Evolutionary conservation across 2,329 filamentous ascomycete genomes (phyloP).

Genomic region (Calonectria ilicicola): DNA sequence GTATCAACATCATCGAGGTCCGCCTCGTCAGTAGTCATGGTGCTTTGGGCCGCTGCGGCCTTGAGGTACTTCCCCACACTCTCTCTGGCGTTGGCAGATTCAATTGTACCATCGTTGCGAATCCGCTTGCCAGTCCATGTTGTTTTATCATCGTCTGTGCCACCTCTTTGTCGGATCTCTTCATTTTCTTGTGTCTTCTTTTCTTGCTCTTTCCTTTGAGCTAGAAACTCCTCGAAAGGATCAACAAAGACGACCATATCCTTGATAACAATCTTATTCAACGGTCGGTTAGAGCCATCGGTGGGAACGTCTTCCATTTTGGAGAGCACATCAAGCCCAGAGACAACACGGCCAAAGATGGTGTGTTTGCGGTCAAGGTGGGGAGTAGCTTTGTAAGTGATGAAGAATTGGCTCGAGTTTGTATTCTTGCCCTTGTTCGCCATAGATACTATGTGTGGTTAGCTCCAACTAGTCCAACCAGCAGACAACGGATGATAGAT

Average conservation of each 20-base stretch:
- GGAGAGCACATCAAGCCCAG: constrained; percentile 77
- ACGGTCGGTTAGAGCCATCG: constrained; percentile 80
- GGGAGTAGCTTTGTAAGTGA: constrained; percentile 85
- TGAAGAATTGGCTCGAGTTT: constrained; percentile 95
- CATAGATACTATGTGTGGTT: constrained; percentile 72
- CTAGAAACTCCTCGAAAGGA: constrained; percentile 93
- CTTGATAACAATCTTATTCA: constrained; percentile 82
- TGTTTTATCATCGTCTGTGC: constrained; percentile 86
- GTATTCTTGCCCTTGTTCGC: constrained; percentile 99
- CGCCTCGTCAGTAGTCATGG: constrained; percentile 65
- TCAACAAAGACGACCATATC: constrained; percentile 91
- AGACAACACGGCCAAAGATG: constrained; percentile 90
- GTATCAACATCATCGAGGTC: constrained; percentile 72
- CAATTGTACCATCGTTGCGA: constrained; percentile 72
- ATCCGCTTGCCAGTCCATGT: constrained; percentile 98
- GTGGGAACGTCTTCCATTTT: constrained; percentile 83
- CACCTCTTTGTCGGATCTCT: constrained; percentile 73
- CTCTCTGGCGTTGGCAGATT: constrained; percentile 54
- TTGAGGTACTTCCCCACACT: constrained; percentile 87
- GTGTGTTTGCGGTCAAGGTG: constrained; percentile 97
- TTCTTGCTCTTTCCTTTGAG: constrained; percentile 76
- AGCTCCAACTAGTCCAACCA: constrained; percentile 10
- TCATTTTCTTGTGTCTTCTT: constrained; percentile 68
- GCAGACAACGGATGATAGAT: constrained; percentile 49
- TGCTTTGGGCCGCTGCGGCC: constrained; percentile 52